phyloP scores from a whole-genome alignment of 177 flowering plant species.

The Tripterygium wilfordii region DNA sequence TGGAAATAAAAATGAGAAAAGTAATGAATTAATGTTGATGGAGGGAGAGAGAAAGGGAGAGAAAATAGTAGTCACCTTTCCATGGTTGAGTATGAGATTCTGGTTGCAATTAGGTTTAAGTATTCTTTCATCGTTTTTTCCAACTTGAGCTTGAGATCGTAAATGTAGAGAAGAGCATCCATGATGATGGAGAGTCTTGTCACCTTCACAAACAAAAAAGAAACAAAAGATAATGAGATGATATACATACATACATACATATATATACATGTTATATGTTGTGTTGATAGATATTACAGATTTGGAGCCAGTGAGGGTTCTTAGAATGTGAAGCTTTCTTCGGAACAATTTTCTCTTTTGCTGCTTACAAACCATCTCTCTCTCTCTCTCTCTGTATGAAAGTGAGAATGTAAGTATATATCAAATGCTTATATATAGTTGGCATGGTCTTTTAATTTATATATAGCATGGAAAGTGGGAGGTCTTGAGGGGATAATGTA shows the following conservation, averaged over 20 bases:
- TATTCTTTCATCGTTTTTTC: constrained; percentile 33
- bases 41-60: too few relatives aligned
- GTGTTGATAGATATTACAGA: constrained; percentile 26
- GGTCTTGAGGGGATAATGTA: background rate
- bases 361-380: constrained; percentile 13
- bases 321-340: constrained; percentile 21
- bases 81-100: constrained; percentile 22
- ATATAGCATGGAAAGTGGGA: constrained; percentile 3
- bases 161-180: constrained; percentile 33
- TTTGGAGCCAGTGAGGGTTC: constrained; percentile 21
- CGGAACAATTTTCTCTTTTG: constrained; percentile 18
- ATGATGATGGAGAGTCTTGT: constrained; percentile 27
- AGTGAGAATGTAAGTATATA: background rate
- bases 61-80: too few relatives aligned
- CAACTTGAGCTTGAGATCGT: constrained; percentile 27
- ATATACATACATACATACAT: too few relatives aligned
- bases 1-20: constrained; percentile 5
- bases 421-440: background rate
- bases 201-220: constrained; percentile 30
- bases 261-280: too few relatives aligned
- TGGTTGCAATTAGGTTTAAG: constrained; percentile 20
- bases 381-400: constrained; percentile 12
- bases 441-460: too few relatives aligned
- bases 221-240: too few relatives aligned
- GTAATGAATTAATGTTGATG: constrained; percentile 7